Percentiles rank a stretch among this genome's conserved stretches.
Evolutionary conservation across 441 rosid species (phyloP).

Genomic region (Aleurites moluccanus): DNA sequence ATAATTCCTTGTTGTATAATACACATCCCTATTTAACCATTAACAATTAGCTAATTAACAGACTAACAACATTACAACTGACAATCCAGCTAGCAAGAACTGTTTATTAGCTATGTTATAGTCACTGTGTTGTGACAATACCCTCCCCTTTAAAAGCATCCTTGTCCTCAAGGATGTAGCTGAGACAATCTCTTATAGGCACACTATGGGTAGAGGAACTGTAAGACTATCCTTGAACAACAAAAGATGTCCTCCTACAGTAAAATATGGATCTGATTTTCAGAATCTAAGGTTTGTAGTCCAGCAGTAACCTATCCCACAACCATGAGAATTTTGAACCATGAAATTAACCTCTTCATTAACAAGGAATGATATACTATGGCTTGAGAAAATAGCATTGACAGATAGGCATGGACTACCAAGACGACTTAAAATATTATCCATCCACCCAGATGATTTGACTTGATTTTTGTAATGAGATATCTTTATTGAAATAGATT

Average conservation of each 20-base stretch:
- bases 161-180: too few species aligned
- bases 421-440: constrained; percentile 51
- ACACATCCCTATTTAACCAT: too few species aligned
- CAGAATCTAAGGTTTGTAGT: constrained; percentile 63
- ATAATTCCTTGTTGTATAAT: too few species aligned
- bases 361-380: constrained; percentile 39
- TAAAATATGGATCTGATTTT: constrained; percentile 59
- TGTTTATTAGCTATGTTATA: too few species aligned
- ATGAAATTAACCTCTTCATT: constrained; percentile 50
- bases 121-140: too few species aligned
- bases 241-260: constrained; percentile 64
- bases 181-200: too few species aligned
- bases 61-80: too few species aligned
- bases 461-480: constrained; percentile 28
- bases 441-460: constrained; percentile 35
- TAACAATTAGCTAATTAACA: too few species aligned
- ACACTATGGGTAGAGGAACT: too few species aligned
- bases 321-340: constrained; percentile 45
- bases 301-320: constrained; percentile 86
- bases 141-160: too few species aligned
- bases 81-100: too few species aligned
- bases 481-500: constrained; percentile 28
- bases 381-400: constrained; percentile 50
- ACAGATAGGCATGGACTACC: constrained; percentile 54
- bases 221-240: constrained; percentile 48